Conservation (phyloP, 352 stramenopile species). For the Phytophthora litchii region DNA sequence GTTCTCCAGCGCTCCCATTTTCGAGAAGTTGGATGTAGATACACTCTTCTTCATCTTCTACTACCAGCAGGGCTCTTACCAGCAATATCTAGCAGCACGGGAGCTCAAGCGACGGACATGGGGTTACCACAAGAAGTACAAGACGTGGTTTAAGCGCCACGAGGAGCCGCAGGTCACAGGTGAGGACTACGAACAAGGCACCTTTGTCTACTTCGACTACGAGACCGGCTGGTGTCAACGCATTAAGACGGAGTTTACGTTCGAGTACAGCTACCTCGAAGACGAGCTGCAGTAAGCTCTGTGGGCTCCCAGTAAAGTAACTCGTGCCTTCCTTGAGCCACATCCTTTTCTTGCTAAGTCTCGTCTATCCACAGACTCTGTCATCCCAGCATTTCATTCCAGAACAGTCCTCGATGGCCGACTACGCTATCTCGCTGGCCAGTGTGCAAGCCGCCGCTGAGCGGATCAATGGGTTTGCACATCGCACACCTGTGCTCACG, state of each 20-base stretch:
- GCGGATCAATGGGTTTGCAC: conserved; percentile 59
- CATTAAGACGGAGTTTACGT: conserved; percentile 99
- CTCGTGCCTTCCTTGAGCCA: conserved; percentile 21
- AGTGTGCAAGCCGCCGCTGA: conserved; percentile 52
- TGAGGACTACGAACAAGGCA: conserved; percentile 99
- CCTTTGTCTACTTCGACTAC: conserved; percentile 99
- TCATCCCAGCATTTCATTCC: conserved; percentile 2
- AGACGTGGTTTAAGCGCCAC: conserved; percentile 99
- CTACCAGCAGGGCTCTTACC: conserved; percentile 98
- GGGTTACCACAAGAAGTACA: conserved; percentile 99
- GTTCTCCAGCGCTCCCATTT: conserved; percentile 95
- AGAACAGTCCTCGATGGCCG: conserved; percentile 9
- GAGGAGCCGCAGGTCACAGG: conserved; percentile 96
- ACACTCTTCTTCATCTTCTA: conserved; percentile 99
- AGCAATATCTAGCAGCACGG: conserved; percentile 98
- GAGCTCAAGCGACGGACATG: conserved; percentile 99
- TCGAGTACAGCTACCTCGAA: conserved; percentile 98
- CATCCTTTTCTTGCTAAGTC: conserved; percentile 1
- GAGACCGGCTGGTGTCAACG: conserved; percentile 98
- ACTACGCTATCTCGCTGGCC: conserved; percentile 68
- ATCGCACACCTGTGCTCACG: conserved; percentile 73
- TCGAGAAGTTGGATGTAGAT: conserved; percentile 98
- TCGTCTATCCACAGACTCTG: conserved; percentile 7
- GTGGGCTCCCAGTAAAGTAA: conserved; percentile 39
- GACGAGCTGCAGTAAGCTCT: conserved; percentile 79